Percentiles rank a stretch among this genome's conserved stretches.
These are phyloP conservation scores for Aurantiochytrium sp. DNA, from an alignment of 108 stramenopile genomes.

Conservation along the genomic window DNA sequence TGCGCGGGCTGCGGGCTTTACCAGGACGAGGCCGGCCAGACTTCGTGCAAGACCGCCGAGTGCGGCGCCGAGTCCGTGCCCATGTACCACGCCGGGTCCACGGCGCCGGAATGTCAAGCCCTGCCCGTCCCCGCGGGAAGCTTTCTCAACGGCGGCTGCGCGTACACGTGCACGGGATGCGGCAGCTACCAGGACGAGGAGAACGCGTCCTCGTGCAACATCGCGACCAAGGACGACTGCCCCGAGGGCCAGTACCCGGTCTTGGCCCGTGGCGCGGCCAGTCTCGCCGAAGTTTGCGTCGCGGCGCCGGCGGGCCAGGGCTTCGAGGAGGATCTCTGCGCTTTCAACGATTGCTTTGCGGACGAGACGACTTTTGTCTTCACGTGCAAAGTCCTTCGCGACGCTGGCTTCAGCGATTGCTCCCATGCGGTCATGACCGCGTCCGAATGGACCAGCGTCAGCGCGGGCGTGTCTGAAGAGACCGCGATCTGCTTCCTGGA, in stretches of 20 bases:
- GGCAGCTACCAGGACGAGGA: background rate
- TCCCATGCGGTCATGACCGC: background rate
- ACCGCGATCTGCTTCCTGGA: background rate
- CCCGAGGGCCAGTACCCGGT: background rate
- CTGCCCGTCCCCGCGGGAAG: background rate
- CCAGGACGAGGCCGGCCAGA: background rate
- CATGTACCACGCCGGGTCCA: background rate
- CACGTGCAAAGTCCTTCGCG: background rate
- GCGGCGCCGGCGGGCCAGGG: background rate
- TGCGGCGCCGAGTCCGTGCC: background rate
- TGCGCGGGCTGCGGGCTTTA: background rate
- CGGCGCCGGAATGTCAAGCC: background rate
- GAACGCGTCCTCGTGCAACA: background rate
- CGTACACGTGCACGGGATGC: background rate
- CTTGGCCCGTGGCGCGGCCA: background rate
- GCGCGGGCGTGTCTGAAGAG: background rate
- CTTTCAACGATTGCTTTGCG: background rate
- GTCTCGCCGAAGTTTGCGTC: background rate
- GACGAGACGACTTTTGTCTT: background rate
- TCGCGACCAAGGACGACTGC: background rate
- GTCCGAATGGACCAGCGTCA: background rate
- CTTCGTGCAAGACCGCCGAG: background rate
- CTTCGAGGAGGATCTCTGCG: background rate
- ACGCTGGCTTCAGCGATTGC: background rate
- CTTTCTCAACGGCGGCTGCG: background rate